Conservation (phyloP, 371 early-diverging fungal genomes). For the Rhizopus sp. region DNA sequence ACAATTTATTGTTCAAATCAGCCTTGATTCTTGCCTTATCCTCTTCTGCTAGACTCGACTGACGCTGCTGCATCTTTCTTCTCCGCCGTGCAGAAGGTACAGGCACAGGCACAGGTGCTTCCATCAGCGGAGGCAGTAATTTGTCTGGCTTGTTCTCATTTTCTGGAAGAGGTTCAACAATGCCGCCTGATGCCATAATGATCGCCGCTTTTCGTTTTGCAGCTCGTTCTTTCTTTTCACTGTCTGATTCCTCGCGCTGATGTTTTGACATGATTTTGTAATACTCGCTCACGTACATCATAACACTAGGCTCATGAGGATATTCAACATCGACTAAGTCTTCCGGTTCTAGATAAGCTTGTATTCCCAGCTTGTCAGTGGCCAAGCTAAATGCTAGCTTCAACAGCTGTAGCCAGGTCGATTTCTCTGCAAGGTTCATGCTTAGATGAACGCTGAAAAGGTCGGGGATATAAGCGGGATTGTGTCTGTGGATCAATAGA, state of each 20-base stretch:
- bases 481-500: constrained; percentile 70
- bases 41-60: constrained; percentile 42
- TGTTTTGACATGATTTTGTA: constrained; percentile 47
- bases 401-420: constrained; percentile 38
- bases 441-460: constrained; percentile 40
- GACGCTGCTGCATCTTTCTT: constrained; percentile 30
- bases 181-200: constrained; percentile 33
- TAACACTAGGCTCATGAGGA: constrained; percentile 50
- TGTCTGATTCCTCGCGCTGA: constrained; percentile 22
- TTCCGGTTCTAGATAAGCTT: constrained; percentile 47
- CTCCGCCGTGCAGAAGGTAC: constrained; percentile 37
- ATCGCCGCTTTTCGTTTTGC: constrained; percentile 33
- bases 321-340: constrained; percentile 52
- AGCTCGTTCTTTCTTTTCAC: constrained; percentile 20
- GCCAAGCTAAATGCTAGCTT: constrained; percentile 41
- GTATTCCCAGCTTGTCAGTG: constrained; percentile 37
- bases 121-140: neutral
- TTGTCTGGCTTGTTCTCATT: constrained; percentile 3
- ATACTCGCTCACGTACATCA: constrained; percentile 55
- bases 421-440: constrained; percentile 27
- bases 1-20: constrained; percentile 40
- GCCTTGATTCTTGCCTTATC: constrained; percentile 50
- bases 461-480: constrained; percentile 66
- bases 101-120: constrained; percentile 39
- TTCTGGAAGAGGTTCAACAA: neutral